Percentiles rank a stretch among this genome's conserved stretches.
phyloP scores from a whole-genome alignment of 192 early-diverging fungal genomes.

The Podila epigama region DNA sequence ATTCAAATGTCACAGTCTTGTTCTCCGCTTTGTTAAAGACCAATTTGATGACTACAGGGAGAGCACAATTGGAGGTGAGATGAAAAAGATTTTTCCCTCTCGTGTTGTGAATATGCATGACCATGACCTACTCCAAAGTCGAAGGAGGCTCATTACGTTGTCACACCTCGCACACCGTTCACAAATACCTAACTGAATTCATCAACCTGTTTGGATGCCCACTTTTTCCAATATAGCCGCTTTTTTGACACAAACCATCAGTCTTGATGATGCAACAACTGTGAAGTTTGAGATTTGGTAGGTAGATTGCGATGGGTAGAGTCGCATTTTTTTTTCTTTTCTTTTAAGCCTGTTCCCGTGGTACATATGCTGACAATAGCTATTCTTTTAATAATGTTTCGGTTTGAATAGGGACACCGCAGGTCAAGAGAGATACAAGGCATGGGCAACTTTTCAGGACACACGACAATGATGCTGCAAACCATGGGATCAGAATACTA shows the following conservation, averaged over 20 bases:
- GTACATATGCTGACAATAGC: too few species aligned
- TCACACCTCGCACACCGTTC: slow-evolving; percentile 1
- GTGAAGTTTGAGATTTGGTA: slow-evolving; percentile 96
- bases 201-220: background rate
- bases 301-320: background rate
- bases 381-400: background rate
- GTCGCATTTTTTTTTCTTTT: background rate
- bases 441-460: slow-evolving; percentile 20
- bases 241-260: slow-evolving; percentile 82
- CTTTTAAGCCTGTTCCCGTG: too few species aligned
- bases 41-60: slow-evolving; percentile 94
- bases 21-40: slow-evolving; percentile 90
- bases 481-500: background rate
- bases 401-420: slow-evolving; percentile 67
- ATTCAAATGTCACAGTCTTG: slow-evolving; percentile 61
- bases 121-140: too few species aligned
- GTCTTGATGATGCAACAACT: slow-evolving; percentile 85
- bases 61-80: slow-evolving; percentile 85
- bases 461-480: background rate
- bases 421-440: slow-evolving; percentile 77
- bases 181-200: background rate
- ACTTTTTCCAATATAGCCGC: slow-evolving; percentile 56
- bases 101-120: too few species aligned
- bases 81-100: background rate
- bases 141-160: slow-evolving; percentile 13